Base-by-base conservation (phyloP, 2,329 filamentous ascomycete genomes). In the Teratosphaeria destructans region DNA sequence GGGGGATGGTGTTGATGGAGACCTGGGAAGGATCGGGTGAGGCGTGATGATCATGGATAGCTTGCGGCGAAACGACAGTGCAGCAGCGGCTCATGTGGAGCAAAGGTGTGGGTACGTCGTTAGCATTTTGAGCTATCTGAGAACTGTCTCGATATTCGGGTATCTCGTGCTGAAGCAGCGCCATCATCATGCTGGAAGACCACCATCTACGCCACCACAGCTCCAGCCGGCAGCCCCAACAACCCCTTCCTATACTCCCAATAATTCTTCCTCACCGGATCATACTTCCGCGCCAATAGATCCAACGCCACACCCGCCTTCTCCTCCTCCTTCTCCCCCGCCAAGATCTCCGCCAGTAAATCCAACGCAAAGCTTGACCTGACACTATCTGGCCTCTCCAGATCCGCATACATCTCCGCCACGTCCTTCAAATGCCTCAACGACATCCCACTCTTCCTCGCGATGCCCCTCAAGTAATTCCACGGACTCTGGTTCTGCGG, bases 401-500 rank as follows among this genome's bases (percentile, higher is more conserved):
- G 57, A 60, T 81, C 71, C 10, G 78, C 81, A 68, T 84, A 86
- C 63, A 78, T 74, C 61, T 74, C 72, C 19, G 78, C 82, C 67
- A 86, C 83, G 1, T 70, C 74, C 68, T 80, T 80, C 70, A 84
- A 73, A 19, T 78, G 77, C 2, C 67, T 73, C 55, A 82, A 65
- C 3, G 75, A 73, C 43, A 79, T 74, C 7, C 77, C 85, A 0
- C 84, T 85, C 68, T 90, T 88, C 60, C 81, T 80, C 61, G 95
- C 73, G 54, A 90, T 85, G 3, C 89, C 94, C 35, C 85, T 80
- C 14, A 96, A 78, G 74, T 96, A 99, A 73, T 91, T 94, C 94
- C 94, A 99, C 1, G 91, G 83, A 66, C 89, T 93, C 73, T 91
- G 89, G 74, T 97, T 99, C 80, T 97, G 92, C 54, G 94, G 94